These are phyloP conservation scores for Claviceps sp. DNA, from an alignment of 2,329 filamentous ascomycete genomes.

Conservation along the genomic window DNA sequence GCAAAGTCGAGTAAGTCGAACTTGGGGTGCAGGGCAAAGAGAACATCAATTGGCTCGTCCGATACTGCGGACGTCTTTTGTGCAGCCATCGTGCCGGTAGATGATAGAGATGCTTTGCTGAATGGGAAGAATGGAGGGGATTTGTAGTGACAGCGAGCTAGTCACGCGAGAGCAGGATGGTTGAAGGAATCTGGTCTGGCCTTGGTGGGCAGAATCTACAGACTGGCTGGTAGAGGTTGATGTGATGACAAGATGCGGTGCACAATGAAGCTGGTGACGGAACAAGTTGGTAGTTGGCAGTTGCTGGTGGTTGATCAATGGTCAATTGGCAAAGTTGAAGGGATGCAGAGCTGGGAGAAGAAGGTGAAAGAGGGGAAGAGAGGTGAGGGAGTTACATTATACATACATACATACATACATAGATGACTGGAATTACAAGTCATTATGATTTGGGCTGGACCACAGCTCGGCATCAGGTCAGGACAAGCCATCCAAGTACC, in stretches of 20 bases:
- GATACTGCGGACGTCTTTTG: conserved; percentile 44
- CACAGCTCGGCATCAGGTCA: not conserved
- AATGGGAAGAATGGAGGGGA: conserved; percentile 2
- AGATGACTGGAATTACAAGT: conserved; percentile 6
- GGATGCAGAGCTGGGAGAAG: conserved; percentile 3
- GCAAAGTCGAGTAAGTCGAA: conserved; percentile 47
- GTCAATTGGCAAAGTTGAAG: conserved; percentile 8
- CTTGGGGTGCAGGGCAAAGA: conserved; percentile 46
- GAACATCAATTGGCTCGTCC: conserved; percentile 43
- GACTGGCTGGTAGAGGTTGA: not conserved
- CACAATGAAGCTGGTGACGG: not conserved
- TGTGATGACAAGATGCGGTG: not conserved
- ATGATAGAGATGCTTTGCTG: conserved; percentile 7
- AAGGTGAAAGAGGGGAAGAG: conserved; percentile 8
- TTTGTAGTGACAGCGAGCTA: not conserved
- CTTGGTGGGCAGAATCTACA: not conserved
- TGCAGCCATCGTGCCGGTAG: conserved; percentile 36
- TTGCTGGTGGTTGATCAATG: not conserved
- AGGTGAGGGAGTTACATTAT: conserved; percentile 2
- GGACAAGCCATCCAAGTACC: not conserved
- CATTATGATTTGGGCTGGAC: not conserved
- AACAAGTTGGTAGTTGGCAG: not conserved
- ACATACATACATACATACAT: conserved; percentile 3
- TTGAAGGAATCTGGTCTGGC: not conserved
- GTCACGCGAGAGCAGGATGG: not conserved